phyloP scores from a whole-genome alignment of 129 eudicot species.

The Escallonia rubra region DNA sequence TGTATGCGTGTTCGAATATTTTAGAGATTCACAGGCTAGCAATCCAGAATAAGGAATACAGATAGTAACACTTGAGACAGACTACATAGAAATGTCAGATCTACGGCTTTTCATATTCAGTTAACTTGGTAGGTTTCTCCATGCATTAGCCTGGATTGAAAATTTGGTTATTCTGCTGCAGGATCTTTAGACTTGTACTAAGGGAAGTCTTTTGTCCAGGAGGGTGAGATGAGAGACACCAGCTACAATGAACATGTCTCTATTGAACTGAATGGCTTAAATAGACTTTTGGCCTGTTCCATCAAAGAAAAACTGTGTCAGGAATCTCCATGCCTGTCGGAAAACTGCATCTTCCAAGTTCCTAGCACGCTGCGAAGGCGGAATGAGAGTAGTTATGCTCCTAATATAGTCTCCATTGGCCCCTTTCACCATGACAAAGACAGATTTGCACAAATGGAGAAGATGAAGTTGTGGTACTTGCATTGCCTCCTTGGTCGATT shows the following conservation, averaged over 20 bases:
- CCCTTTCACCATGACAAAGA: constrained; percentile 3
- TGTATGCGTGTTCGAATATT: no score
- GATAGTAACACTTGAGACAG: no score
- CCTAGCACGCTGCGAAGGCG: background rate
- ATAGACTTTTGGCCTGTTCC: constrained; percentile 1
- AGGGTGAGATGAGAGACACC: background rate
- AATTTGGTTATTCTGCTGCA: no score
- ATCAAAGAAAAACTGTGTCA: background rate
- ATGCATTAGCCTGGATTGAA: no score
- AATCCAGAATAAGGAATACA: no score
- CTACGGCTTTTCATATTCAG: no score
- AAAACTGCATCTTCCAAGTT: background rate
- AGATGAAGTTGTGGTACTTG: constrained; percentile 1
- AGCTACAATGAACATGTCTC: background rate
- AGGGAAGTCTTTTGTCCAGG: background rate
- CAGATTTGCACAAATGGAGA: background rate
- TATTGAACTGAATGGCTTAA: background rate
- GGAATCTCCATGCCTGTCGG: background rate
- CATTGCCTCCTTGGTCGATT: background rate
- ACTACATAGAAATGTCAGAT: no score
- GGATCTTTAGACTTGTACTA: background rate
- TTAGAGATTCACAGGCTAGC: no score
- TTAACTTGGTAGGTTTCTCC: no score
- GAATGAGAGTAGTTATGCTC: background rate
- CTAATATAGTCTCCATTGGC: background rate